A percentile compares a stretch with the other conserved stretches of the same genome.
These are phyloP conservation scores for Chondrus crispus DNA, from an alignment of 23 red algal genomes.

Conservation along the genomic window DNA sequence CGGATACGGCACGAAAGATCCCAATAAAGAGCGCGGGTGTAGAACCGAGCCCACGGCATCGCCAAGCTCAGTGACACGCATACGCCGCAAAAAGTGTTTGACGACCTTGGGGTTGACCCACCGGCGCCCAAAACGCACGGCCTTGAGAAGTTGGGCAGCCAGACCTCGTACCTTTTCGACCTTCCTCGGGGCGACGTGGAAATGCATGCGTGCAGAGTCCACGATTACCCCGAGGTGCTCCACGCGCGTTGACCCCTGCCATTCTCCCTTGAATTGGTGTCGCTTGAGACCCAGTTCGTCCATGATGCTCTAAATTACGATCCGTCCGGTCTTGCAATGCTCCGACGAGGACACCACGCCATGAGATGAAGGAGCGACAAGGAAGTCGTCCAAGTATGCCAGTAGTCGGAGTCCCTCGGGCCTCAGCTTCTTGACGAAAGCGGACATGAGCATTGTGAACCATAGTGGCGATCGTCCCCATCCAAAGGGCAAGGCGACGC, in stretches of 20 bases:
- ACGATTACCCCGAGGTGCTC: neutral
- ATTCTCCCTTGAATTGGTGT: neutral
- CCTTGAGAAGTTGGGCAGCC: neutral
- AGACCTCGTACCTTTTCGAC: neutral
- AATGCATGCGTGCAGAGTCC: neutral
- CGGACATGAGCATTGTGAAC: constrained; percentile 23
- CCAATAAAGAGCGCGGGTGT: neutral
- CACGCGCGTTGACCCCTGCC: neutral
- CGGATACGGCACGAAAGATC: neutral
- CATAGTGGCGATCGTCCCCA: neutral
- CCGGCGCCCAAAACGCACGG: neutral
- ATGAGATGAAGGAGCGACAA: neutral
- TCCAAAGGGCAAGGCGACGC: neutral
- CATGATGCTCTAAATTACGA: neutral
- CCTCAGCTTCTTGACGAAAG: neutral
- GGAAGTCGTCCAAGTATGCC: constrained; percentile 28
- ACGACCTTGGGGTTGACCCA: neutral
- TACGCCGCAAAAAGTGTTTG: constrained; percentile 7
- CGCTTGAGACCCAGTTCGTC: neutral
- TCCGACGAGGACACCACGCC: neutral
- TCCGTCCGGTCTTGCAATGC: neutral
- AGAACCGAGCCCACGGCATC: constrained; percentile 6
- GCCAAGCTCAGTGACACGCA: neutral
- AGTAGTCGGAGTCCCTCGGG: neutral
- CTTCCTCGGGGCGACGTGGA: neutral